Evolutionary conservation across 2,329 filamentous ascomycete species (phyloP), one percentile per base, ranked within the genome.

Genomic region (Hymenoscyphus scutula): DNA sequence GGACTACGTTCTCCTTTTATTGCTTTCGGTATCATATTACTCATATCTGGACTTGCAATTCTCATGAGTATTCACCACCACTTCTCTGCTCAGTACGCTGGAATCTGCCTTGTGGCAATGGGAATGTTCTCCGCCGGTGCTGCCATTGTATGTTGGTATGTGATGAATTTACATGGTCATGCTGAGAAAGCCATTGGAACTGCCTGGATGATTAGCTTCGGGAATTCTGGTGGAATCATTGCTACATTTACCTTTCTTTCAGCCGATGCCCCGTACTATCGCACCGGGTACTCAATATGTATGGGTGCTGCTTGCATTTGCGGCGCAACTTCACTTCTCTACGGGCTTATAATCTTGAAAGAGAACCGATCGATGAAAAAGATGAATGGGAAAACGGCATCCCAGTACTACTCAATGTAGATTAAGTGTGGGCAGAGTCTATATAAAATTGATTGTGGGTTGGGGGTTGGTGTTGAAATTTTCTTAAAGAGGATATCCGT

Each of bases 131-230:
- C 92, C 0, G 87, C 85, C 70, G 90, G 96, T 60, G 79, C 91
- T 11, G 93, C 96, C 71, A 94, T 91, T 0, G 90, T 96, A 65
- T 86, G 87, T 1, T 97, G 93, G 93, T 81, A 88, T 27, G 86
- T 88, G 58, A 97, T 97, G 77, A 97, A 97, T 66, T 83, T 88
- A 32, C 92, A 96, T 76, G 89, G 93, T n/a, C 89, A 94, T 6
- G 94, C 95, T 76, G 97, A 97, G 80, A 85, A 92, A 45, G 93
- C 91, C 38, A 89, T 97, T n/a, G 90, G 90, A 0, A 78, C 97
- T 15, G 89, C 87, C 0, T 92, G 87, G 87, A 89, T 91, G 74
- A 80, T 92, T 54, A 88, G 87, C 1, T 91, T 91, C 67, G 89
- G 89, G 23, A 92, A 92, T 69, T 84, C 91, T 53, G 89, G 89